Evolutionary conservation across 2,329 filamentous ascomycete genomes (phyloP), one percentile per base, ranked within the genome.

Genomic region (Elsinoe ampelina): DNA sequence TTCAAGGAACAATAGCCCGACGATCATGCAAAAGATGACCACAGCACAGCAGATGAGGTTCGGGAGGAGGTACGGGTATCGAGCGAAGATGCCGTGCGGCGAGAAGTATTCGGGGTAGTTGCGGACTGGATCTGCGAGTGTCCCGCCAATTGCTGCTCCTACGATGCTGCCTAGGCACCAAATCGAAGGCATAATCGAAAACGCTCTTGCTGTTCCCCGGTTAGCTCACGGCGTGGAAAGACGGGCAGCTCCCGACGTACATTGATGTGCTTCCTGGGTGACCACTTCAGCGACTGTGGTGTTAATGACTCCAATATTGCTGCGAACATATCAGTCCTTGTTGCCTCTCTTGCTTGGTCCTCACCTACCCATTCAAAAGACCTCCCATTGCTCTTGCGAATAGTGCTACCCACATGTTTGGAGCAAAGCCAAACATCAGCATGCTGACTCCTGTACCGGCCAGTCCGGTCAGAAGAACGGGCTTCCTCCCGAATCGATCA

Each of bases 161-260:
- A 96, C 79, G 65, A 97, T 95, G 26, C 92, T 95, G 64, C 93
- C 93, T 67, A 98, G 80, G 68, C 91, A 96, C 93, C 93, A 98
- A 22, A 97, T 89, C 69, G 95, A 89, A 5, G 93, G 93, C 90
- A 98, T 96, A 63, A 97, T 91, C 11, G 92, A 89, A 73, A 95
- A 98, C 51, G 92, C 93, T 64, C 89, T 88, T 63, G 91, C 87
- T 90, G 60, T 58, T 43, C 7, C 26, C 12, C 32, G 20, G 48
- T 62, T 36, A 63, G 54, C 35, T 26, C 48, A 60, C 19, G 4
- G 13, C 38, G 48, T 47, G 10, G n/a, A 22, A n/a, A 19, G 5
- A 12, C 26, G 26, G 43, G 7, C 35, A 22, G 41, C 10, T 45
- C 10, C 5, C 13, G 6, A 73, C 86, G 72, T 72, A 89, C 86